These are phyloP conservation scores for Suhomyces prunicola DNA, from an alignment of 805 yeast genomes.

Conservation along the genomic window DNA sequence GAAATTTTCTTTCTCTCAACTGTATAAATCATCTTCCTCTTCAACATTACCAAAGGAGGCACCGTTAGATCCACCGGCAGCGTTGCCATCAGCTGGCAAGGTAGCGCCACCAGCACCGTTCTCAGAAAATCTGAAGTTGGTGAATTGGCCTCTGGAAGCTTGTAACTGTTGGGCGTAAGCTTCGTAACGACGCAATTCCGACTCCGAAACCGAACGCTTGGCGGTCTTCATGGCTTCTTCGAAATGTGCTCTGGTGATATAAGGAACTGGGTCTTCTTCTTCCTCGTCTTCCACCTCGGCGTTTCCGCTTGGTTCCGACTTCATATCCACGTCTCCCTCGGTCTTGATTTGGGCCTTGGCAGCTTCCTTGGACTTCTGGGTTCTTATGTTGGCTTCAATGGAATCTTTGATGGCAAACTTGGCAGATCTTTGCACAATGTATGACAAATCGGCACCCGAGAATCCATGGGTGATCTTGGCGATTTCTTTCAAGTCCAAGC, in stretches of 20 bases:
- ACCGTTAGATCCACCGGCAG: slow-evolving; percentile 23
- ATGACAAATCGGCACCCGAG: slow-evolving; percentile 98
- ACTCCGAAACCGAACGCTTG: slow-evolving; percentile 92
- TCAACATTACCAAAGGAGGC: slow-evolving; percentile 45
- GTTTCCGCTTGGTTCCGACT: slow-evolving; percentile 28
- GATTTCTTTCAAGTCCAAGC: slow-evolving; percentile 80
- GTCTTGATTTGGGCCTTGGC: slow-evolving; percentile 35
- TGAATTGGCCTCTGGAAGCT: slow-evolving; percentile 92
- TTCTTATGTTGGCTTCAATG: slow-evolving; percentile 67
- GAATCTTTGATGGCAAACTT: slow-evolving; percentile 98
- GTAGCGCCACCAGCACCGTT: slow-evolving; percentile 16
- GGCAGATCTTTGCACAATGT: slow-evolving; percentile 98
- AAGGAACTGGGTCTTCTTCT: slow-evolving; percentile 94
- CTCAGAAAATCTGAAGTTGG: slow-evolving; percentile 82
- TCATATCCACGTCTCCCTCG: slow-evolving; percentile 53
- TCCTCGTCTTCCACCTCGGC: slow-evolving; percentile 50
- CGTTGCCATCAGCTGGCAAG: slow-evolving; percentile 6
- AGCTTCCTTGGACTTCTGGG: slow-evolving; percentile 38
- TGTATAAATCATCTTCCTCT: slow-evolving; percentile 36
- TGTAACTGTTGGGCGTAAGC: slow-evolving; percentile 96
- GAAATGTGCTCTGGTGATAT: slow-evolving; percentile 86
- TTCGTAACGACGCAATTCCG: slow-evolving; percentile 97
- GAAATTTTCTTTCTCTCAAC: slow-evolving; percentile 9
- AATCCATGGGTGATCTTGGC: slow-evolving; percentile 95
- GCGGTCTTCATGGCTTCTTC: slow-evolving; percentile 99